A percentile compares a stretch with the other conserved stretches of the same genome.
Evolutionary conservation across 129 eudicot species (phyloP).

Genomic region (Chrysanthemum seticuspe): DNA sequence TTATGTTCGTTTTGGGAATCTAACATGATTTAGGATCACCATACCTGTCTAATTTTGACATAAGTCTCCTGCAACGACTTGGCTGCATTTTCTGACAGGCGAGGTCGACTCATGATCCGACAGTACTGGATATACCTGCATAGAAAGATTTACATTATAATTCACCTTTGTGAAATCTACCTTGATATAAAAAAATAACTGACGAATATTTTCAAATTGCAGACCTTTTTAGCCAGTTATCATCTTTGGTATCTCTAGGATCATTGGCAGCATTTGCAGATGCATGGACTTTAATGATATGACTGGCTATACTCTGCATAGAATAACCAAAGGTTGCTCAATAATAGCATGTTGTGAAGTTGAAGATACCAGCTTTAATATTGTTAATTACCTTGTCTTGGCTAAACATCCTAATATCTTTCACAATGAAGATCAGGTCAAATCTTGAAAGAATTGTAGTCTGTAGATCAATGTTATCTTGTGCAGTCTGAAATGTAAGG

Average conservation of each 20-base stretch:
- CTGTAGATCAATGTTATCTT: slow-evolving; percentile 98
- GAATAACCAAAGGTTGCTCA: slow-evolving; percentile 16
- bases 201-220: not conserved
- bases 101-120: slow-evolving; percentile 75
- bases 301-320: slow-evolving; percentile 81
- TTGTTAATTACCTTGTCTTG: slow-evolving; percentile 72
- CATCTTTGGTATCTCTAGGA: slow-evolving; percentile 60
- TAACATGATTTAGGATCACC: not conserved
- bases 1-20: not conserved
- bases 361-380: not conserved
- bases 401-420: slow-evolving; percentile 73
- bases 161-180: not conserved
- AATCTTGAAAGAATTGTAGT: slow-evolving; percentile 98
- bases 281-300: slow-evolving; percentile 83
- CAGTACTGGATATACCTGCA: slow-evolving; percentile 94
- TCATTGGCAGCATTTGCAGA: slow-evolving; percentile 70
- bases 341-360: not conserved
- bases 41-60: slow-evolving; percentile 96
- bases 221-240: slow-evolving; percentile 93
- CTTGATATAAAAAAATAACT: not conserved
- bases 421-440: slow-evolving; percentile 90
- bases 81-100: slow-evolving; percentile 89
- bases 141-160: slow-evolving; percentile 6
- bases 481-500: slow-evolving; percentile 75
- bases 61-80: slow-evolving; percentile 70